These are phyloP conservation scores for Colletotrichum sojae DNA, from an alignment of 2,329 filamentous ascomycete species.

Conservation along the genomic window DNA sequence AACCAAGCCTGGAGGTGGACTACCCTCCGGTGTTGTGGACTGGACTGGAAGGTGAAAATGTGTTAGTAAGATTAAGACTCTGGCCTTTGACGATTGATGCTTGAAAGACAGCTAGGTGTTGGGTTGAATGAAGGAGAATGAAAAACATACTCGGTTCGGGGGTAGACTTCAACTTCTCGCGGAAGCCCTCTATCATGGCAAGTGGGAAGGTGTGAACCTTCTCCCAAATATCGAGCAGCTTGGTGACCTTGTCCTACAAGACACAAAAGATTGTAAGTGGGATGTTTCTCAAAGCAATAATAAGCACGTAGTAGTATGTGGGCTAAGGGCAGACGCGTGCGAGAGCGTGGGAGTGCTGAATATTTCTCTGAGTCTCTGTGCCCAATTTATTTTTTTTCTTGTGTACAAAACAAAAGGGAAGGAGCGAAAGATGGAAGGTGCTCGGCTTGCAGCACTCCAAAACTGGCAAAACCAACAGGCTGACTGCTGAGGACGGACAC, in stretches of 20 bases:
- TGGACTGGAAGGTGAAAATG: constrained; percentile 60
- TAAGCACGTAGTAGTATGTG: neutral
- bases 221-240: constrained; percentile 98
- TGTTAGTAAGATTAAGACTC: constrained; percentile 5
- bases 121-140: constrained; percentile 26
- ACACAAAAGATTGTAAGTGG: constrained; percentile 58
- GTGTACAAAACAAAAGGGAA: constrained; percentile 13
- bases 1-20: constrained; percentile 64
- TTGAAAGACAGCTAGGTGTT: constrained; percentile 20
- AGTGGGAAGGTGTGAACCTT: constrained; percentile 92
- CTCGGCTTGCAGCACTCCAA: neutral
- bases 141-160: constrained; percentile 74
- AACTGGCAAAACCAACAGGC: neutral
- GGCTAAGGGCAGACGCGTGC: neutral
- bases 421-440: neutral
- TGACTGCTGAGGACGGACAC: neutral
- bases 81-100: constrained; percentile 1
- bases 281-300: constrained; percentile 16
- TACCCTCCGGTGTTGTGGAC: constrained; percentile 81
- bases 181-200: constrained; percentile 85
- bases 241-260: constrained; percentile 93
- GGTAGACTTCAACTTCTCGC: constrained; percentile 79
- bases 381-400: neutral
- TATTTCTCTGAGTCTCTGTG: neutral
- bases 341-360: neutral